Percentiles rank a stretch among this genome's conserved stretches.
phyloP scores from a whole-genome alignment of 139 green algal genomes.

The Chlamydomonas asymmetrica region DNA sequence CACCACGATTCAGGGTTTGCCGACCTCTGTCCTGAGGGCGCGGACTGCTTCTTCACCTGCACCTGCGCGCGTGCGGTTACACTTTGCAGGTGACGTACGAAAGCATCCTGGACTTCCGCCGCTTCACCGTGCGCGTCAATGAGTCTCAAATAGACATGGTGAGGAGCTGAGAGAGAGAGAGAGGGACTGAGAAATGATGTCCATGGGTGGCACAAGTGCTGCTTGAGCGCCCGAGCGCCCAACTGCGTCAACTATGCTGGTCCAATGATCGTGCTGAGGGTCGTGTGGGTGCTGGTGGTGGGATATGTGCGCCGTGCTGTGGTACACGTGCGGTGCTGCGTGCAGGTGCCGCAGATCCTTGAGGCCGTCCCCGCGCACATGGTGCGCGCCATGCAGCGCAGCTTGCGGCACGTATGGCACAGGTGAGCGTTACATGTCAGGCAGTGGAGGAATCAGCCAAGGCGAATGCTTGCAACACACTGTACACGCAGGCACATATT shows the following conservation, averaged over 20 bases:
- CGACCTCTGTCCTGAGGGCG: too few species aligned
- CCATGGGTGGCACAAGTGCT: conserved; percentile 7
- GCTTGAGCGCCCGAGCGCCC: background rate
- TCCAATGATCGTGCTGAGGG: background rate
- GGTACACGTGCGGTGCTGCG: too few species aligned
- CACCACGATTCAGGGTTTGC: too few species aligned
- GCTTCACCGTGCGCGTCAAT: too few species aligned
- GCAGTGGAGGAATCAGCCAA: background rate
- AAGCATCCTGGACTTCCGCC: too few species aligned
- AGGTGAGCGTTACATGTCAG: conserved; percentile 23
- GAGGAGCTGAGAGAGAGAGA: too few species aligned
- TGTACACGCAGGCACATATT: background rate
- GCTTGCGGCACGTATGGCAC: conserved; percentile 45
- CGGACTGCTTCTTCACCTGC: too few species aligned
- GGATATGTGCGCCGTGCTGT: too few species aligned
- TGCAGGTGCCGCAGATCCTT: conserved; percentile 51
- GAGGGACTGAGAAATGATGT: conserved; percentile 19
- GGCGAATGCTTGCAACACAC: background rate
- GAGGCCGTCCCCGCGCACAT: conserved; percentile 18
- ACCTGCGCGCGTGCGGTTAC: too few species aligned
- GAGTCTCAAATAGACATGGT: too few species aligned
- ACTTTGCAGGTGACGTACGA: too few species aligned
- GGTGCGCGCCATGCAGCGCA: conserved; percentile 39
- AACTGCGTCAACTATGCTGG: background rate
- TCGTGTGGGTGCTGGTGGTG: conserved; percentile 30